Percentiles rank a stretch among this genome's conserved stretches.
phyloP scores from a whole-genome alignment of 345 rosid species.

The Combretum micranthum region DNA sequence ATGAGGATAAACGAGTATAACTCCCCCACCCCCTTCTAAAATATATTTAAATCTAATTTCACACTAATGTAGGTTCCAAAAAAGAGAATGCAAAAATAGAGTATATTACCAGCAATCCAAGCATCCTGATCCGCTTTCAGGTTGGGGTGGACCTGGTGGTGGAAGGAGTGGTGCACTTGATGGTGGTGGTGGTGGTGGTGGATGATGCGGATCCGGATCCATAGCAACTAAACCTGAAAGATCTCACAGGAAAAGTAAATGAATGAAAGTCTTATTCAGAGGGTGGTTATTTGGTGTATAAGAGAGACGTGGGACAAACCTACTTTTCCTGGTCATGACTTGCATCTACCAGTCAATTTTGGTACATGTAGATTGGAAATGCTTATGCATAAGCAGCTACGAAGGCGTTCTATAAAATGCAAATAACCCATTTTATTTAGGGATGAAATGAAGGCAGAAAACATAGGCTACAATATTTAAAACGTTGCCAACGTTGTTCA shows the following conservation, averaged over 20 bases:
- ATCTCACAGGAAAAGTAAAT: background rate
- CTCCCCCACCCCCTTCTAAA: background rate
- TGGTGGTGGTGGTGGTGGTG: slow-evolving; percentile 34
- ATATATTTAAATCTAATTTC: background rate
- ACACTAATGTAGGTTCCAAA: background rate
- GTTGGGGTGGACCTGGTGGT: slow-evolving; percentile 19
- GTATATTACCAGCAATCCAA: slow-evolving; percentile 33
- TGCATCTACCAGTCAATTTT: slow-evolving; percentile 9
- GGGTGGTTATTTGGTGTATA: background rate
- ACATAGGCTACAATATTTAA: too few species aligned
- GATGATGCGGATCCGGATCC: slow-evolving; percentile 31
- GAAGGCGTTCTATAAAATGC: too few species aligned
- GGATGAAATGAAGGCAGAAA: too few species aligned
- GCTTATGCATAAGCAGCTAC: background rate
- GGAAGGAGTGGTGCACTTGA: slow-evolving; percentile 30
- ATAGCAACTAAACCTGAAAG: slow-evolving; percentile 7
- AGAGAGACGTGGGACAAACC: background rate
- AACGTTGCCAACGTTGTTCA: too few species aligned
- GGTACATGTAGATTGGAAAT: background rate
- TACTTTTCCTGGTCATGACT: background rate
- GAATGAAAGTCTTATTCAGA: background rate
- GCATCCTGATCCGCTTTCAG: slow-evolving; percentile 19
- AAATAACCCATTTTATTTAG: too few species aligned
- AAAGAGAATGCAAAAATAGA: background rate
- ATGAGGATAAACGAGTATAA: too few species aligned